Evolutionary conservation across 768 basidiomycete genomes (phyloP).

Genomic region (Lactifluus echinatus): DNA sequence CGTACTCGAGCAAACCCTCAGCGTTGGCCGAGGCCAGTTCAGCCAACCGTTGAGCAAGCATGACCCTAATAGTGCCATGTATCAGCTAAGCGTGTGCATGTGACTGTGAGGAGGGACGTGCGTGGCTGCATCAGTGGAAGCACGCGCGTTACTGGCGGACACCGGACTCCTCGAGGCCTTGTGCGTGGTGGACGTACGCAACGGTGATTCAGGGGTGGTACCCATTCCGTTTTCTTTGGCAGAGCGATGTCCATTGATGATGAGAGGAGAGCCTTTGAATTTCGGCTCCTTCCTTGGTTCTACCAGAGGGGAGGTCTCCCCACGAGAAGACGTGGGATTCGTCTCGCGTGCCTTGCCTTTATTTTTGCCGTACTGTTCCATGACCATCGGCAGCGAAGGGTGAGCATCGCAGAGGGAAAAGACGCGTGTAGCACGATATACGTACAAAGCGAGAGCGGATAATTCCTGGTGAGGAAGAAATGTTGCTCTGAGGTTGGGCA

Average conservation of each 20-base stretch:
- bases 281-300: constrained; percentile 13
- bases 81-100: constrained; percentile 14
- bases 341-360: constrained; percentile 27
- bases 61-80: constrained; percentile 39
- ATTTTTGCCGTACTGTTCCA: constrained; percentile 27
- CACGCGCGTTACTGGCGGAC: neutral
- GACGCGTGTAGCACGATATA: constrained; percentile 4
- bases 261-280: constrained; percentile 15
- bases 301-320: constrained; percentile 9
- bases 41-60: constrained; percentile 71
- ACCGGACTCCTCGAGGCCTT: neutral
- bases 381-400: constrained; percentile 5
- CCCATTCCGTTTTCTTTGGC: neutral
- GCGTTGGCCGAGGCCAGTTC: constrained; percentile 75
- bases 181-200: constrained; percentile 1
- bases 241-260: neutral
- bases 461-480: constrained; percentile 22
- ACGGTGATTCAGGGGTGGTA: constrained; percentile 19
- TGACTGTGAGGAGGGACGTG: constrained; percentile 13
- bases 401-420: constrained; percentile 6
- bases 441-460: constrained; percentile 35
- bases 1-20: constrained; percentile 70
- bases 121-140: constrained; percentile 18
- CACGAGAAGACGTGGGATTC: constrained; percentile 11
- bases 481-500: neutral